Base-by-base conservation (phyloP, 2,329 filamentous ascomycete genomes). In the Curvularia sp. region DNA sequence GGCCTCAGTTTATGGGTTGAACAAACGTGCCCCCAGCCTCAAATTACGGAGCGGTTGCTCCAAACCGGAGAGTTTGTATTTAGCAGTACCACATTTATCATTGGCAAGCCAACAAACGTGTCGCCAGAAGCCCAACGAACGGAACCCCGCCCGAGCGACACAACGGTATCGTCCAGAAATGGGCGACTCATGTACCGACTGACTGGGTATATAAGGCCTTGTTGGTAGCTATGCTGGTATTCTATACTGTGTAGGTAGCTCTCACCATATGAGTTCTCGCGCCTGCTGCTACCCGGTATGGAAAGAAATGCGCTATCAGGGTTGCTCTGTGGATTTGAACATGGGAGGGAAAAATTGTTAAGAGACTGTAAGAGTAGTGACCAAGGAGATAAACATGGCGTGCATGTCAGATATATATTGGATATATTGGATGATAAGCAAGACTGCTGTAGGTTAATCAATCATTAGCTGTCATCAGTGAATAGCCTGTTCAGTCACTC, bases 241-340 rank as follows among this genome's bases (percentile, higher is more conserved):
- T 43, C 18, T 35, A 35, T 18, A 42, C 30, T 7, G 5, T 55
- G 12, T 55, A 49, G 9, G 44, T 55, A 10, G 20, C 48, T 1
- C 52, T 55, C 35, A 31, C 42, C 18, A 55, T 55, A 38, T 1
- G 52, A 55, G 13, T 49, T 44, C 33, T 22, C 28, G 1, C 35
- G 46, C 26, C 22, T 55, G 20, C 31, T 15, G 31, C 10, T 49
- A 43, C 46, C 46, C 28, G 15, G 46, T 22, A 2, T 55, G 28
- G 46, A 49, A 55, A 5, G 53, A 55, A 22, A 9, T 4, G 53
- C 53, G 12, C 20, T 43, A 10, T 20, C 18, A 15, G 49, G 44
- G 4, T 7, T 55, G 6, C 13, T 35, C 18, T 33, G 44, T 44
- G 46, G 38, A 2, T 55, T 55, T 20, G 22, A 49, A 4, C n/a